phyloP scores from a whole-genome alignment of 805 yeast genomes.

The Tetrapisispora iriomotensis region DNA sequence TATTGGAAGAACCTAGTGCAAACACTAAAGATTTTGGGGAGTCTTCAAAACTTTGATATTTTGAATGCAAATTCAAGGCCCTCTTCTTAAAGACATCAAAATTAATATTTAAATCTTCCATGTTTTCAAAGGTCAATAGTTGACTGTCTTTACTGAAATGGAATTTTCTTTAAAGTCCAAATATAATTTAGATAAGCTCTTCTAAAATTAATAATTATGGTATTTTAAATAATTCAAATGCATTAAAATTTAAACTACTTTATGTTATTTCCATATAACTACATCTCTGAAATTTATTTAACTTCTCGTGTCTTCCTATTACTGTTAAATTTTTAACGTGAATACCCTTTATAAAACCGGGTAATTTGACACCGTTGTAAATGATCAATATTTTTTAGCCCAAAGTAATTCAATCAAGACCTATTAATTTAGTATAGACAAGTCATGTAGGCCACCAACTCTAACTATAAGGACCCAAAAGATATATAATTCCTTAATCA shows the following conservation, averaged over 20 bases:
- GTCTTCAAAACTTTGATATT: slow-evolving; percentile 22
- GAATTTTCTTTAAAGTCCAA: no score
- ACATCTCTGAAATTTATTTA: background rate
- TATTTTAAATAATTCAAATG: no score
- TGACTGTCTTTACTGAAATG: no score
- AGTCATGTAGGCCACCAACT: no score
- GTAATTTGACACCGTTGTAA: background rate
- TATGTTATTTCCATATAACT: background rate
- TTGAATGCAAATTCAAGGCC: slow-evolving; percentile 19
- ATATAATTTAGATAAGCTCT: no score
- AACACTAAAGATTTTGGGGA: slow-evolving; percentile 43
- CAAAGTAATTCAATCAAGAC: no score
- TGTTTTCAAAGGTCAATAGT: slow-evolving; percentile 3
- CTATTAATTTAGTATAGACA: no score
- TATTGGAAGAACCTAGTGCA: slow-evolving; percentile 77
- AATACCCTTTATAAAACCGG: background rate
- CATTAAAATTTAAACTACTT: no score
- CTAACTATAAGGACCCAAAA: no score
- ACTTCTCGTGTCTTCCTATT: slow-evolving; percentile 1
- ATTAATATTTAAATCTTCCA: slow-evolving; percentile 27
- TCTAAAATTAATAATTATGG: no score
- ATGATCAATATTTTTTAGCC: slow-evolving; percentile 1
- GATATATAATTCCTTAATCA: no score
- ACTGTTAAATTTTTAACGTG: slow-evolving; percentile 1
- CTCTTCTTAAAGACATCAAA: slow-evolving; percentile 23